A percentile compares a stretch with the other conserved stretches of the same genome.
These are phyloP conservation scores for Davidsoniella neocaledoniae DNA, from an alignment of 2,329 filamentous ascomycete species.

Conservation along the genomic window DNA sequence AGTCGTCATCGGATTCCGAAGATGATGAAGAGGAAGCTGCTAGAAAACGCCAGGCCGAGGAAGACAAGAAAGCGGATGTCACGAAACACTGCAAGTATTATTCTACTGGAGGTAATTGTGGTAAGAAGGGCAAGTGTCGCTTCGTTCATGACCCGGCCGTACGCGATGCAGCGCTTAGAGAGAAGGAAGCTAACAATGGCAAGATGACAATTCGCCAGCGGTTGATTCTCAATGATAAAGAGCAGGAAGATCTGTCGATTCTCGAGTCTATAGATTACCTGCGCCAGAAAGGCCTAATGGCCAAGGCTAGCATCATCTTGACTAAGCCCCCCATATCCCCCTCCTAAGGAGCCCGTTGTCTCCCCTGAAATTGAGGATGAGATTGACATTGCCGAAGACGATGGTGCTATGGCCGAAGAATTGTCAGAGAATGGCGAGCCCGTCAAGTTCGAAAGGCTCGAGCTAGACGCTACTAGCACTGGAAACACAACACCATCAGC, in stretches of 20 bases:
- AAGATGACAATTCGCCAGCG: constrained; percentile 50
- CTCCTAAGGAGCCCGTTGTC: background rate
- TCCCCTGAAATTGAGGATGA: constrained; percentile 12
- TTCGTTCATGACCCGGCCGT: constrained; percentile 51
- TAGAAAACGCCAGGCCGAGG: constrained; percentile 16
- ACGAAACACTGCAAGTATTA: constrained; percentile 55
- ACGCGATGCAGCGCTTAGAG: constrained; percentile 44
- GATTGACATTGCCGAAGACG: background rate
- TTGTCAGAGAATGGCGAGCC: constrained; percentile 1
- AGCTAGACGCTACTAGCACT: too few species aligned
- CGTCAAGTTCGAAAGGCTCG: background rate
- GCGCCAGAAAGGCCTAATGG: constrained; percentile 39
- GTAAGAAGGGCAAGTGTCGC: constrained; percentile 60
- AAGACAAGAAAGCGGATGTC: constrained; percentile 38
- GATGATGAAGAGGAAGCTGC: constrained; percentile 30
- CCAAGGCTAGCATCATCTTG: constrained; percentile 15
- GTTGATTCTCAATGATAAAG: constrained; percentile 48
- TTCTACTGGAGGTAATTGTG: constrained; percentile 50
- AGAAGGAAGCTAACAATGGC: constrained; percentile 47
- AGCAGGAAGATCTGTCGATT: constrained; percentile 49
- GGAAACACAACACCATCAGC: too few species aligned
- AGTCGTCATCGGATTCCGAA: constrained; percentile 28
- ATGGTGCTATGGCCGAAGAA: background rate
- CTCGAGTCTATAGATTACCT: constrained; percentile 50
- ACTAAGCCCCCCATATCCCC: constrained; percentile 7